Evolutionary conservation across 306 rosid genomes (phyloP).

Genomic region (Vigna hirtella): DNA sequence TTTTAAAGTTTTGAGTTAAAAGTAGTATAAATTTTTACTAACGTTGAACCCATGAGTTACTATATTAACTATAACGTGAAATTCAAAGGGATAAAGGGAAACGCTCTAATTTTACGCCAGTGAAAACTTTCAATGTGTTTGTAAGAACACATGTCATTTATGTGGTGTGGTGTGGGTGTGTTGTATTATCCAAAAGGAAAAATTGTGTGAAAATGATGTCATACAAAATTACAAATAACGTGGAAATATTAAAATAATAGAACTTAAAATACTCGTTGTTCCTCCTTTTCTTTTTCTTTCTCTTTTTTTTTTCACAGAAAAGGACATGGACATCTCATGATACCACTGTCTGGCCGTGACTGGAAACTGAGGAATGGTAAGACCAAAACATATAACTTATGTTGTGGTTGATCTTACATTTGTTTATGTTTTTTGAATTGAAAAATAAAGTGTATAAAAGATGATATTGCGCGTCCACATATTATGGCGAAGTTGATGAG

Average conservation of each 20-base stretch:
- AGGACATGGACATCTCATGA: slow-evolving; percentile 31
- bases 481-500: slow-evolving; percentile 44
- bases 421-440: neutral
- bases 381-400: neutral
- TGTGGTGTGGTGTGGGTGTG: neutral
- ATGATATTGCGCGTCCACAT: slow-evolving; percentile 19
- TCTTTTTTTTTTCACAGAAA: slow-evolving; percentile 1
- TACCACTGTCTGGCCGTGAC: slow-evolving; percentile 18
- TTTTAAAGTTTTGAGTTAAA: too few species aligned
- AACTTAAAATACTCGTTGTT: slow-evolving; percentile 18
- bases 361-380: slow-evolving; percentile 27
- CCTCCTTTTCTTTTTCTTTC: neutral
- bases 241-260: slow-evolving; percentile 25
- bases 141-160: slow-evolving; percentile 34
- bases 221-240: slow-evolving; percentile 1
- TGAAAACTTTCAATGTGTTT: neutral
- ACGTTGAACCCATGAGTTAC: neutral
- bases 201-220: neutral
- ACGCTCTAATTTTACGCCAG: slow-evolving; percentile 1
- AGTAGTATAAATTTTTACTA: too few species aligned
- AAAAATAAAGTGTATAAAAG: neutral
- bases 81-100: neutral
- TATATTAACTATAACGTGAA: neutral
- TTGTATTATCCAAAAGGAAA: neutral
- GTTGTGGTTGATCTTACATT: slow-evolving; percentile 24